Evolutionary conservation across 768 basidiomycete genomes (phyloP), one percentile per base, ranked within the genome.

Genomic region (Sporobolomyces phaffii): DNA sequence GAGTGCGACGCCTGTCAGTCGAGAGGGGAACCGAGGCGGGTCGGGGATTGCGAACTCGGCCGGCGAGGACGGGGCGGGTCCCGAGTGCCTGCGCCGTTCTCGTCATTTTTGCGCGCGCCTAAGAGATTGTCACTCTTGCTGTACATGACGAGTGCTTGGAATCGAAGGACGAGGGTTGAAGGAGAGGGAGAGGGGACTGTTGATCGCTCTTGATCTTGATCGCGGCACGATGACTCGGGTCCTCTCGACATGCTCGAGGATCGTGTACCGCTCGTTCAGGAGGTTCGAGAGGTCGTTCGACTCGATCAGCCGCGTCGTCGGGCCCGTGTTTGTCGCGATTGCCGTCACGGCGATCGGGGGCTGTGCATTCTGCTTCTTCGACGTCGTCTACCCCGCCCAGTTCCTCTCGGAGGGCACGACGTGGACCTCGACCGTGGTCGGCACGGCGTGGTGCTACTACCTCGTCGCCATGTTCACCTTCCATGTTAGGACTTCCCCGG

Each of bases 311-410:
- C 91, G 92, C 59, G 87, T 89, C 58, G 92, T 90, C 34, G 94
- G 94, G 0, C 94, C 92, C 0, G 84, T 87, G 74, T 98, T 98
- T 76, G 84, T 98, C 43, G 82, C 79, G 1, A 80, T 94, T n/a
- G 93, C 91, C 6, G 80, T 87, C 60, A 73, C 85, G 10, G 81
- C 98, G 31, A 85, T 92, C 20, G 78, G 81, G 15, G 73, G 81
- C 1, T 92, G 91, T 49, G 80, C 84, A 0, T 67, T 90, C 53
- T 86, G 84, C 70, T 98, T 94, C 77, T 90, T 91, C 93, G 75
- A 78, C 87, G 84, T 34, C 18, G 61, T 69, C 47, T 75, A 40
- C 45, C 69, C 54, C 0, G 33, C 60, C 5, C 49, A 50, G 10
- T 75, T 73, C 68, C 60, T 65, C n/a, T 7, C 5, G 2, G 56